phyloP scores from a whole-genome alignment of 192 early-diverging fungal species.

The Paraglomus occultum region DNA sequence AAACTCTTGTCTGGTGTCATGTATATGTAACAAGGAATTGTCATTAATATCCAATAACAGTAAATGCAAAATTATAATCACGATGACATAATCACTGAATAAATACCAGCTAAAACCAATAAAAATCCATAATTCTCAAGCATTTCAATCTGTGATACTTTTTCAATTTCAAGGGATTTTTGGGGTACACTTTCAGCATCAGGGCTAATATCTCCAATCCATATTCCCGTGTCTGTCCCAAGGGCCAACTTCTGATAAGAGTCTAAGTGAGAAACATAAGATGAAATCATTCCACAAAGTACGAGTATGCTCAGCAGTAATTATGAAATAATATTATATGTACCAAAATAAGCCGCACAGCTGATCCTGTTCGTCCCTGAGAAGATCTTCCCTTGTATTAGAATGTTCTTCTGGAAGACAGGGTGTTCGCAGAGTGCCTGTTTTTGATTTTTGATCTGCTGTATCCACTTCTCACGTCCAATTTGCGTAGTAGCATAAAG shows the following conservation, averaged over 20 bases:
- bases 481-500: constrained; percentile 74
- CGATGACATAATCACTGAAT: constrained; percentile 43
- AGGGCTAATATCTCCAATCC: constrained; percentile 59
- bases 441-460: constrained; percentile 71
- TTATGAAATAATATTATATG: background rate
- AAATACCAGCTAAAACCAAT: constrained; percentile 74
- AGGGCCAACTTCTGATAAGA: constrained; percentile 66
- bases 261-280: constrained; percentile 46
- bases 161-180: constrained; percentile 66
- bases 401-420: constrained; percentile 53
- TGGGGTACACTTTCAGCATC: constrained; percentile 47
- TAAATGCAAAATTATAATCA: constrained; percentile 58
- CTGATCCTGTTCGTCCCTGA: constrained; percentile 54
- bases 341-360: constrained; percentile 52
- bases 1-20: constrained; percentile 56
- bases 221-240: constrained; percentile 86
- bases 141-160: constrained; percentile 85
- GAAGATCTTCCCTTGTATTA: constrained; percentile 55
- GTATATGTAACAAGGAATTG: constrained; percentile 57
- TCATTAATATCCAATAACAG: constrained; percentile 68
- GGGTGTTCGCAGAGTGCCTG: constrained; percentile 38
- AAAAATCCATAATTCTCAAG: constrained; percentile 77
- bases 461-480: constrained; percentile 79
- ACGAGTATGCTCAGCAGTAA: background rate
- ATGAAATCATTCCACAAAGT: background rate